Evolutionary conservation across 1,284 basidiomycete genomes (phyloP), one percentile per base, ranked within the genome.

Genomic region (Ustilago lituana): DNA sequence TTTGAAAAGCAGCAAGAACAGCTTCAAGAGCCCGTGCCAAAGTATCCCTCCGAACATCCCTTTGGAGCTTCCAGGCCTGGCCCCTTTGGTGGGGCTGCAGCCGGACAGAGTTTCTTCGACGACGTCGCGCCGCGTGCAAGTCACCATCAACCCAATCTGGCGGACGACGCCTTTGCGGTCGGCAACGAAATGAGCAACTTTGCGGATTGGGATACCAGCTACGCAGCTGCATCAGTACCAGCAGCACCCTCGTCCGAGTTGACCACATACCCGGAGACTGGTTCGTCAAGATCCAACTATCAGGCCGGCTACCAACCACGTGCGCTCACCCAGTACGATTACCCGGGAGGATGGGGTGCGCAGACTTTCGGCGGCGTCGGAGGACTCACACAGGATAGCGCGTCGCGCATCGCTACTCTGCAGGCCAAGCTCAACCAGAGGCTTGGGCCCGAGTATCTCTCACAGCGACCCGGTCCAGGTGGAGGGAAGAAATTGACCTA

Each of bases 401-500:
- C 76, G 11, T 56, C 61, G 23, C 72, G 76, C 24, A 46, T 93
- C 32, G 89, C 90, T 2, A 83, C 86, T 0, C 84, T 97, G 12
- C 92, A 96, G 79, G 88, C 87, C 17, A 91, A 93, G 79, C 85
- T 98, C 24, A 87, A 91, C 77, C 89, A 89, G 84, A 91, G 91
- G 73, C 88, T 98, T 4, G 95, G 95, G 0, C 95, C 95, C 3
- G 95, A 98, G 84, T 97, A 88, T 78, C 87, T 98, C 54, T 92
- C 91, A 2, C 89, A 91, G 66, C 86, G 94, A n/a, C 90, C 91
- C 1, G 94, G 94, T 2, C 92, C 92, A 0, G 90, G 89, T 7
- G 78, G 78, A n/a, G 59, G 73, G 29, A 62, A 61, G 14, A 96
- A 94, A 82, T 84, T 98, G 52, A 94, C 92, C 8, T 98, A 98